Evolutionary conservation across 106 monocot species (phyloP), one percentile per base, ranked within the genome.

Genomic region (Dioscorea alata): DNA sequence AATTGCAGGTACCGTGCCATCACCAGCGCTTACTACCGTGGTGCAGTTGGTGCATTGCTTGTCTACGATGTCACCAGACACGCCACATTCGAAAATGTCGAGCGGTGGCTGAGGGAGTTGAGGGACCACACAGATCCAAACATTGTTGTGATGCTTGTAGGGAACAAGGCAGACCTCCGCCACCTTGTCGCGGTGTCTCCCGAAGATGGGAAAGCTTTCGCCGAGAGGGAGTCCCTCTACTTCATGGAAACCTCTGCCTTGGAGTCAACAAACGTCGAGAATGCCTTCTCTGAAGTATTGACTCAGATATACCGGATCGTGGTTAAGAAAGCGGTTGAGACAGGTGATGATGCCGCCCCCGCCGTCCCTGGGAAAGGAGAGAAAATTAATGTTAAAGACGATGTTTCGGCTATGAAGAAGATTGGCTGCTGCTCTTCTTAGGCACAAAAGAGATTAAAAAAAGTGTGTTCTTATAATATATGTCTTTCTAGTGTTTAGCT

Each of bases 1-100:
- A 35, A 18, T n/a, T 57, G 48, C 65, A 74, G 73, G 73, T 74
- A 74, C 17, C 73, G 73, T 23, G 73, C 65, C 57, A 74, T 74
- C 23, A 74, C 73, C 22, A 74, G 73, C 66, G 73, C 73, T 42
- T 74, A 74, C 65, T 74, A 74, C 33, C 73, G 73, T 35, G 73
- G 73, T 23, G 65, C 73, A 19, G 73, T 74, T 10, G 73, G 73
- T 66, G 73, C 65, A 14, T 25, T 74, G 65, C 73, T 74, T 23
- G 73, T 74, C 42, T 74, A 74, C 66, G 73, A 74, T 74, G 73
- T 74, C 15, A 74, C 73, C 22, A 19, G 73, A 23, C 73, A 65
- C 57, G 42, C 65, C 58, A 74, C 73, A 23, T 74, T 74, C 57
- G 65, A 74, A 57, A 74, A 65, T 58, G 65, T 58, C 18, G 57